phyloP scores from a whole-genome alignment of 192 early-diverging fungal species.

The Thoreauomyces humboldtii region DNA sequence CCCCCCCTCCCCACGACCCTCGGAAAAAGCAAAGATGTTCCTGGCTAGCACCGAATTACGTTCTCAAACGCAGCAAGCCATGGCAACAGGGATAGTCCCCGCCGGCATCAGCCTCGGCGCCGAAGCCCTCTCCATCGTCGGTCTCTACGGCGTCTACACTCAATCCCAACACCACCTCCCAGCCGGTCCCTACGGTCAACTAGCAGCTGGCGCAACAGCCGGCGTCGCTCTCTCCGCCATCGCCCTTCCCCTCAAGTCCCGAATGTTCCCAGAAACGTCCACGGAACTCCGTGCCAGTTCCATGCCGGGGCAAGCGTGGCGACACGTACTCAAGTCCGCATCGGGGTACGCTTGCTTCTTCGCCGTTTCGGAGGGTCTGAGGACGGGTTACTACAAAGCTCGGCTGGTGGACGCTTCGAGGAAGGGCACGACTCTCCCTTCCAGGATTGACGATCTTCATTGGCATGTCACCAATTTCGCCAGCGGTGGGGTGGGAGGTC shows the following conservation, averaged over 20 bases:
- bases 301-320: background rate
- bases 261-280: constrained; percentile 22
- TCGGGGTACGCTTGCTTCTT: constrained; percentile 27
- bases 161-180: constrained; percentile 20
- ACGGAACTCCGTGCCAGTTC: constrained; percentile 16
- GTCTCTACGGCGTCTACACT: constrained; percentile 24
- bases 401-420: constrained; percentile 13
- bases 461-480: constrained; percentile 30
- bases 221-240: constrained; percentile 12
- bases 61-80: too few relatives aligned
- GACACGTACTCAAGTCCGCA: constrained; percentile 14
- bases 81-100: too few relatives aligned
- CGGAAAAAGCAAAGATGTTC: too few relatives aligned
- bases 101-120: constrained; percentile 1
- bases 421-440: constrained; percentile 5
- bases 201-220: constrained; percentile 10
- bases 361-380: constrained; percentile 23
- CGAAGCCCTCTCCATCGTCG: constrained; percentile 15
- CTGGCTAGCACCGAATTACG: too few relatives aligned
- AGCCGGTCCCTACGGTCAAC: constrained; percentile 12
- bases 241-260: constrained; percentile 11
- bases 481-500: constrained; percentile 23
- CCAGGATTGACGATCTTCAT: constrained; percentile 6
- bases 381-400: constrained; percentile 28
- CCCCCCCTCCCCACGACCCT: too few relatives aligned